Percentiles rank a stretch among this genome's conserved stretches.
Conservation (phyloP, 1,284 basidiomycete species). For the Tilletiaria anomala region DNA sequence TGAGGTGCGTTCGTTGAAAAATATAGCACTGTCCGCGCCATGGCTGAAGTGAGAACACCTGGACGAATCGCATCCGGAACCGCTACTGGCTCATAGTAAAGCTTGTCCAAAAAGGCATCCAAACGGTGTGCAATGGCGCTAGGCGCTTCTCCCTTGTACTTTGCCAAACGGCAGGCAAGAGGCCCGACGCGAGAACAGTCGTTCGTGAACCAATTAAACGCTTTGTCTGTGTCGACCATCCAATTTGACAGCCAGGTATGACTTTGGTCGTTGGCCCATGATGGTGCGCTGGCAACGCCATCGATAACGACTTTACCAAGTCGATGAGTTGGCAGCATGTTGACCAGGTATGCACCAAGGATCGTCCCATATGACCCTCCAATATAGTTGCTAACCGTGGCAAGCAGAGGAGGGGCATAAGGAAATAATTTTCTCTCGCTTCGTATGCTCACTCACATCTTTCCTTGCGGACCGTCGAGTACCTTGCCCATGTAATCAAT, state of each 20-base stretch:
- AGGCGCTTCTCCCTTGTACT: constrained; percentile 4
- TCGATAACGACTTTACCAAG: constrained; percentile 17
- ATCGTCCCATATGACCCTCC: constrained; percentile 21
- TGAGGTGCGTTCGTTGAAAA: constrained; percentile 12
- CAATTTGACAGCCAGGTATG: constrained; percentile 4
- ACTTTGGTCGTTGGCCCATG: not conserved
- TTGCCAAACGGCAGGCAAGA: constrained; percentile 6
- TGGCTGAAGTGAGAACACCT: constrained; percentile 40
- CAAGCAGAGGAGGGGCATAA: too few species aligned
- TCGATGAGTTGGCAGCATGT: constrained; percentile 21
- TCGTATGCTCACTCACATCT: too few species aligned
- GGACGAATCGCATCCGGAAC: constrained; percentile 26
- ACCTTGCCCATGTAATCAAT: too few species aligned
- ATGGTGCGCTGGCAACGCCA: not conserved
- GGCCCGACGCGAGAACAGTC: constrained; percentile 8
- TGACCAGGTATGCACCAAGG: constrained; percentile 30
- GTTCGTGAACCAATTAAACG: constrained; percentile 7
- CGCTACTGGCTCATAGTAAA: constrained; percentile 5
- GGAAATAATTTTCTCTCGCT: too few species aligned
- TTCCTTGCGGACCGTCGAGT: too few species aligned
- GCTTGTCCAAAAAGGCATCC: not conserved
- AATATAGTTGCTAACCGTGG: too few species aligned
- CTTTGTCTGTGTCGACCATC: constrained; percentile 6
- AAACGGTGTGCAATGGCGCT: constrained; percentile 6
- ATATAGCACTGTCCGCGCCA: constrained; percentile 27